Conservation (phyloP, 2,329 filamentous ascomycete species). For the Mycocentrospora acerina region DNA sequence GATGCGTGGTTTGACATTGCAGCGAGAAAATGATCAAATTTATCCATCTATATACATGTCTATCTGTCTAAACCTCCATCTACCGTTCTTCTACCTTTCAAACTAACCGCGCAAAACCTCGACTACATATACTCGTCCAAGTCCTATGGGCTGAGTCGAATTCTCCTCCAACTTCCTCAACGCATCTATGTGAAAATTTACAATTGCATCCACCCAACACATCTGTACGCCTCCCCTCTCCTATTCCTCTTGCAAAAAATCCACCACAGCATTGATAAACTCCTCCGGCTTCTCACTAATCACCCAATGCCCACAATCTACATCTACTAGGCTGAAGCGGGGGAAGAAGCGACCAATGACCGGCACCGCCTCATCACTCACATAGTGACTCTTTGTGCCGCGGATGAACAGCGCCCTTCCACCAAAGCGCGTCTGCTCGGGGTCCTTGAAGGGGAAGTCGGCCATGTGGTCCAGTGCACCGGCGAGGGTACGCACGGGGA, state of each 20-base stretch:
- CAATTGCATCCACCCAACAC: no score
- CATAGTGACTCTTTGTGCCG: slow-evolving; percentile 75
- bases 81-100: no score
- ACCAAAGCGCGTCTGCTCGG: slow-evolving; percentile 66
- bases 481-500: slow-evolving; percentile 73
- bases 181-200: no score
- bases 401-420: slow-evolving; percentile 80
- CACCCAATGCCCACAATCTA: slow-evolving; percentile 84
- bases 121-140: no score
- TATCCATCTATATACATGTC: no score
- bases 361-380: slow-evolving; percentile 78
- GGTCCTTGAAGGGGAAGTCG: slow-evolving; percentile 83
- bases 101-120: no score
- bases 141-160: no score
- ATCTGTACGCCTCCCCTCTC: slow-evolving; percentile 9
- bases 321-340: slow-evolving; percentile 68
- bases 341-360: slow-evolving; percentile 82
- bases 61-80: no score
- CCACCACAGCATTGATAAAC: slow-evolving; percentile 64
- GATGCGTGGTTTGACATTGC: no score
- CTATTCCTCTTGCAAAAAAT: slow-evolving; percentile 60
- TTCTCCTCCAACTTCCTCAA: no score
- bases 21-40: no score
- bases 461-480: slow-evolving; percentile 72
- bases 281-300: slow-evolving; percentile 84